Evolutionary conservation across 1,284 basidiomycete genomes (phyloP), one percentile per base, ranked within the genome.

Genomic region (Papiliotrema nemorosa): DNA sequence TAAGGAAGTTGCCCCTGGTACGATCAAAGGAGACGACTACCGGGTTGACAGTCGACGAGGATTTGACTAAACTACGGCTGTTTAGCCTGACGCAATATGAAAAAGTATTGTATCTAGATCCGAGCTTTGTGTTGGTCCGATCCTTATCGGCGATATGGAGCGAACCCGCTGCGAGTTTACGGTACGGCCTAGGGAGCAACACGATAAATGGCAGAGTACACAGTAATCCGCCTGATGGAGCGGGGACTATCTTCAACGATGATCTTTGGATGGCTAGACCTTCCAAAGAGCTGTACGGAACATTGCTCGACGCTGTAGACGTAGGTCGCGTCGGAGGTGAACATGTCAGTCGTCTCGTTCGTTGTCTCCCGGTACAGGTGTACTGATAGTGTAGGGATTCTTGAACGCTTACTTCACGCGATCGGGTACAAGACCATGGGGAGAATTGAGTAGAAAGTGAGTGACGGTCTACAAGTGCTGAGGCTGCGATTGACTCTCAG

Each of bases 71-170:
- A 33, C 45, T 58, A 3, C 26, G 42, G 29, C 31, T 53, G 14
- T 55, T 54, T 39, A 53, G 51, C 22, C 16, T 58, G 40, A 55
- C 57, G 12, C 42, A 47, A 27, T 58, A 55, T 24, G 48, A 50
- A 3, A 31, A 54, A 2, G 48, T 55, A 5, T 34, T 58, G 2
- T 49, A 35, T 14, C 18, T 47, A 18, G 57, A 58, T 44, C 20
- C 41, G 13, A 53, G 51, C 31, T 33, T 44, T 24, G 27, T 53
- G 9, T 9, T 55, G 18, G 18, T 33, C 16, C 24, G 26, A 18
- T 48, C 57, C 3, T 20, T 58, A 3, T 26, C 38, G 6, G 49
- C 20, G 10, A 53, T 58, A 29, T 58, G 57, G 57, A 26, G 50
- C 14, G 56, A 47, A 22, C 27, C 27, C 14, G 24, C 41, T 20